Percentiles rank a stretch among this genome's conserved stretches.
phyloP scores from a whole-genome alignment of 2,329 filamentous ascomycete genomes.

The Diaporthe caulivora region DNA sequence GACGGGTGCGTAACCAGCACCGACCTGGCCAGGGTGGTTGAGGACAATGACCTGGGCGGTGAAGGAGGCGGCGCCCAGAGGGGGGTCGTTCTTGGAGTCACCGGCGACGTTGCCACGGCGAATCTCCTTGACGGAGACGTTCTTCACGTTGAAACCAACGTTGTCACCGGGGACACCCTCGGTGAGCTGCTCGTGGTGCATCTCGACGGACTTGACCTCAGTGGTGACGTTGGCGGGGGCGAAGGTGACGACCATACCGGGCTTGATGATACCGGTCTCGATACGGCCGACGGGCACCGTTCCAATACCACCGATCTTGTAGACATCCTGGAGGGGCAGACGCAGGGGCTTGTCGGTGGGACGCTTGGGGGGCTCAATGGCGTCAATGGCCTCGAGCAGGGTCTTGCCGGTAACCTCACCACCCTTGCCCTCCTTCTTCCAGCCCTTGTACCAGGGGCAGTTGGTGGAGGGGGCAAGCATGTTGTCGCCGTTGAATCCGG shows the following conservation, averaged over 20 bases:
- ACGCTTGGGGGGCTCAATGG: slow-evolving; percentile 92
- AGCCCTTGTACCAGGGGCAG: slow-evolving; percentile 99
- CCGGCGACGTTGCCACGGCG: slow-evolving; percentile 99
- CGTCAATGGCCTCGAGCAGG: slow-evolving; percentile 98
- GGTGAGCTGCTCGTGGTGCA: slow-evolving; percentile 99
- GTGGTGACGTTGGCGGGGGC: slow-evolving; percentile 99
- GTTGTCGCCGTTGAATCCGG: slow-evolving; percentile 99
- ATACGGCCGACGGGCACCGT: slow-evolving; percentile 99
- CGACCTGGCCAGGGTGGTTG: slow-evolving; percentile 99
- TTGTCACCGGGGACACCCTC: slow-evolving; percentile 99
- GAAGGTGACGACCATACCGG: slow-evolving; percentile 96
- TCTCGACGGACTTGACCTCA: slow-evolving; percentile 99
- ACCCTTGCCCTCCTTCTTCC: slow-evolving; percentile 97
- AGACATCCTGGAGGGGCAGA: slow-evolving; percentile 99
- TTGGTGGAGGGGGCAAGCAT: slow-evolving; percentile 92
- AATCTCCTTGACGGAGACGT: slow-evolving; percentile 99
- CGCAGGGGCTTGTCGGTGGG: slow-evolving; percentile 99
- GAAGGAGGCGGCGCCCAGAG: slow-evolving; percentile 90
- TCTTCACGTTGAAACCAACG: slow-evolving; percentile 99
- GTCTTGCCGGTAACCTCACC: slow-evolving; percentile 93
- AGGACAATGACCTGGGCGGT: slow-evolving; percentile 99
- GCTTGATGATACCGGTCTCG: slow-evolving; percentile 97
- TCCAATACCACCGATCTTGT: slow-evolving; percentile 99
- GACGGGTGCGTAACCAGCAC: slow-evolving; percentile 98
- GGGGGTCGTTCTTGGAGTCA: slow-evolving; percentile 99